A percentile compares a stretch with the other conserved stretches of the same genome.
Evolutionary conservation across 2,329 filamentous ascomycete genomes (phyloP).

Genomic region (Coniochaeta sp.): DNA sequence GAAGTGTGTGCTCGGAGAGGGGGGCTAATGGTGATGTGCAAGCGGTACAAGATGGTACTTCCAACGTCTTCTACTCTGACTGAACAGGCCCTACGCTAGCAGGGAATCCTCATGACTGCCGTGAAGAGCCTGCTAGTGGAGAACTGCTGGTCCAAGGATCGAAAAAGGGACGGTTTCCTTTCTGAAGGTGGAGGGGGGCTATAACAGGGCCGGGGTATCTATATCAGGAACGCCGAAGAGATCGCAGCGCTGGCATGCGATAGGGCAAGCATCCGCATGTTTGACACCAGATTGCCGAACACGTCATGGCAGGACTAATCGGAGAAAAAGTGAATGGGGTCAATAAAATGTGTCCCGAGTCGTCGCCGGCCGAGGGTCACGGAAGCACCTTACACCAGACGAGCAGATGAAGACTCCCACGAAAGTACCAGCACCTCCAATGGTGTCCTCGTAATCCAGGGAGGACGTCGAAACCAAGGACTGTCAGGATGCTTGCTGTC

Average conservation of each 20-base stretch:
- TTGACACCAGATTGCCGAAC: slow-evolving; percentile 24
- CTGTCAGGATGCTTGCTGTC: not conserved
- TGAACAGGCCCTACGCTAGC: slow-evolving; percentile 3
- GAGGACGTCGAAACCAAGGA: too few relatives aligned
- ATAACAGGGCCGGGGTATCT: slow-evolving; percentile 19
- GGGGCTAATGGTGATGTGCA: slow-evolving; percentile 2
- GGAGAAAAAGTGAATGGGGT: slow-evolving; percentile 9
- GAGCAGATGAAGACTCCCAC: too few relatives aligned
- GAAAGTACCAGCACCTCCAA: too few relatives aligned
- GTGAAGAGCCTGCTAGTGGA: slow-evolving; percentile 14
- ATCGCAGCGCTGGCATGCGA: slow-evolving; percentile 4
- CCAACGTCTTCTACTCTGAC: slow-evolving; percentile 3
- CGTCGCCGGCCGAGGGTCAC: too few relatives aligned
- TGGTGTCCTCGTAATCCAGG: too few relatives aligned
- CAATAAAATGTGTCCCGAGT: slow-evolving; percentile 8
- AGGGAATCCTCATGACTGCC: slow-evolving; percentile 10
- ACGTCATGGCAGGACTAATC: slow-evolving; percentile 2
- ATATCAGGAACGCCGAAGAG: slow-evolving; percentile 14
- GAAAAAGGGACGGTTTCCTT: slow-evolving; percentile 12
- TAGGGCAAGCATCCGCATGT: slow-evolving; percentile 17
- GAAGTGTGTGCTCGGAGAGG: not conserved
- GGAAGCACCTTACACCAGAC: too few relatives aligned
- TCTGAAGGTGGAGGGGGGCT: slow-evolving; percentile 17
- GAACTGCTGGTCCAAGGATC: slow-evolving; percentile 10
- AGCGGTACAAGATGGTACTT: slow-evolving; percentile 14